A percentile compares a stretch with the other conserved stretches of the same genome.
phyloP scores from a whole-genome alignment of 1,284 basidiomycete species.

The Boletus sp. region DNA sequence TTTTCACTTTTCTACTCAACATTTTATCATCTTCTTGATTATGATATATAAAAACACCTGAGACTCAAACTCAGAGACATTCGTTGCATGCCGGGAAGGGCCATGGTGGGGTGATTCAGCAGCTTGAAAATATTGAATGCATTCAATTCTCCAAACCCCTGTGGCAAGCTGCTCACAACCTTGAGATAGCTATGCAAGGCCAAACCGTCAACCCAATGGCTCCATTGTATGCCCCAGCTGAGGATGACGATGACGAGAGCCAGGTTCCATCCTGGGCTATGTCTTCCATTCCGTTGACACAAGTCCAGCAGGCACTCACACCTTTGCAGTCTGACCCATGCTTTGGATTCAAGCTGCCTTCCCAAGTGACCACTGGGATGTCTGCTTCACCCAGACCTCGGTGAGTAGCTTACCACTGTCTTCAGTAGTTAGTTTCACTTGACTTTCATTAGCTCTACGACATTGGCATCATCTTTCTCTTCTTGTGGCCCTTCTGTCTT shows the following conservation, averaged over 20 bases:
- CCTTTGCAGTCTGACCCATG: not conserved
- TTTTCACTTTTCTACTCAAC: no score
- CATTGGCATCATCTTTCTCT: no score
- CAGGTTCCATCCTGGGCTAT: not conserved
- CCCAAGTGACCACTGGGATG: no score
- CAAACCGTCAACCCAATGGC: conserved; percentile 1
- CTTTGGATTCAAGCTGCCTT: not conserved
- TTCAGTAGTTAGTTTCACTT: no score
- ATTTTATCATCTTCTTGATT: no score
- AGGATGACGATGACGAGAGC: not conserved
- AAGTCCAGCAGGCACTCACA: not conserved
- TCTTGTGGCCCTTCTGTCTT: no score
- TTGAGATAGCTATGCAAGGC: not conserved
- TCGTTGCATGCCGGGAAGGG: not conserved
- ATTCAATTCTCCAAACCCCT: not conserved
- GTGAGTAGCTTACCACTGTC: no score
- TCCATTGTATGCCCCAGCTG: not conserved
- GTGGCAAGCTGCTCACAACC: not conserved
- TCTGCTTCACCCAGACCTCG: no score
- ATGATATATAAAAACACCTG: no score
- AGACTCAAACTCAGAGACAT: not conserved
- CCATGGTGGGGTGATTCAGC: not conserved
- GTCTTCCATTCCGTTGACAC: not conserved
- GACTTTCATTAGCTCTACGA: no score
- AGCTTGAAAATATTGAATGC: not conserved